These are phyloP conservation scores for Flaveria robusta DNA, from an alignment of 129 eudicot genomes.

Conservation along the genomic window DNA sequence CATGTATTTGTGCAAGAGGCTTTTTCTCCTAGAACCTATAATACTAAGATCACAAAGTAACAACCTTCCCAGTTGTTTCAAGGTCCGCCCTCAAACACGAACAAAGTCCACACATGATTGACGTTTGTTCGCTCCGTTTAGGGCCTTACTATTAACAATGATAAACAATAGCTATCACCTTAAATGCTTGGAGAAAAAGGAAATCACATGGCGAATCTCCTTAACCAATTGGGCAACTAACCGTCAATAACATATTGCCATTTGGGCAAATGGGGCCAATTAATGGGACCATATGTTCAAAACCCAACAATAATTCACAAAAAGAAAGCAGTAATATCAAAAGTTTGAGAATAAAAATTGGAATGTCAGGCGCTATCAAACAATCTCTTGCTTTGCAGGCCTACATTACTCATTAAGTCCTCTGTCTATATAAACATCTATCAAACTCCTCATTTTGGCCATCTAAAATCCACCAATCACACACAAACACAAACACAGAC, in stretches of 20 bases:
- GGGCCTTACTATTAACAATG: background rate
- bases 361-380: conserved; percentile 49
- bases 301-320: conserved; percentile 52
- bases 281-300: conserved; percentile 39
- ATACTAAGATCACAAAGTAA: too few relatives aligned
- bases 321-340: conserved; percentile 23
- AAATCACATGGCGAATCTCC: conserved; percentile 34
- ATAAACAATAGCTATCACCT: background rate
- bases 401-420: conserved; percentile 32
- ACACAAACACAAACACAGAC: background rate
- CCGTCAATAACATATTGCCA: conserved; percentile 40
- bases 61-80: too few relatives aligned
- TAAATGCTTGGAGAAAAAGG: conserved; percentile 23
- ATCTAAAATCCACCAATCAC: conserved; percentile 34
- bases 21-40: too few relatives aligned
- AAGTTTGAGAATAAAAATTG: conserved; percentile 34
- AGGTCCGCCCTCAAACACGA: background rate
- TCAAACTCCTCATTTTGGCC: conserved; percentile 36
- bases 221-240: conserved; percentile 39
- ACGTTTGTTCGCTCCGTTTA: background rate
- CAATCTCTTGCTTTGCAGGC: conserved; percentile 35
- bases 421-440: conserved; percentile 60
- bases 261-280: conserved; percentile 30
- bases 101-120: background rate
- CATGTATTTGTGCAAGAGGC: too few relatives aligned